Evolutionary conservation across 331 rosid species (phyloP), one percentile per base, ranked within the genome.

Genomic region (Rosa hybrid): DNA sequence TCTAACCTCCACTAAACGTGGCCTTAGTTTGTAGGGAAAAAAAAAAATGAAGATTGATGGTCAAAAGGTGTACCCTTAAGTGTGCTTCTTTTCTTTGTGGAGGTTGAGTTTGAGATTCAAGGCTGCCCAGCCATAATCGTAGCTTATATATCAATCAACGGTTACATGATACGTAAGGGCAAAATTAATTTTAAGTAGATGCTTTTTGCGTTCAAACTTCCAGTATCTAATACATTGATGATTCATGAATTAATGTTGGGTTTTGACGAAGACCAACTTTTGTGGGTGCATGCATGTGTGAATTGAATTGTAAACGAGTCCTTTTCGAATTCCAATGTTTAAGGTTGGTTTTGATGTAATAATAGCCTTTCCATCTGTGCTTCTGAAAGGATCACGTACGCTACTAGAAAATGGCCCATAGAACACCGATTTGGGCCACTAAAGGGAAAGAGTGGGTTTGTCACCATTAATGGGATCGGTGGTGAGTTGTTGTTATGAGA

Each of bases 321-420:
- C 41, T 3, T 25, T 62, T 25, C 68, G 8, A 25, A 12, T 62
- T 62, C 68, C 17, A 11, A 60, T 11, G 68, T 23, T 60, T 60
- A 25, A 62, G 17, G 39, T 12, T 25, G 64, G 62, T 18, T 18
- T 54, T 54, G 62, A 54, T 54, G 62, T 23, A 7, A 0, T 16
- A 0, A 16, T 5, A 56, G 63, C 12, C 23, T 89, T 82, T 82
- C 13, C 59, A 50, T 4, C 87, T 87, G 5, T 53, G 59, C n/a
- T 53, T 53, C 17, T 12, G 4, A 14, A 51, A 53, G 59, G 5
- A 53, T 53, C 59, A 53, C n/a, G 8, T 27, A 30, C 39, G 3
- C 39, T 34, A 34, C 39, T 34, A 34, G 39, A 34, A 34, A 34
- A 34, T 34, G 39, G 39, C 39, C 39, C 39, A 34, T 34, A 34